These are phyloP conservation scores for Liriodendron chinense DNA, from an alignment of 164 flowering plant species.

Conservation along the genomic window DNA sequence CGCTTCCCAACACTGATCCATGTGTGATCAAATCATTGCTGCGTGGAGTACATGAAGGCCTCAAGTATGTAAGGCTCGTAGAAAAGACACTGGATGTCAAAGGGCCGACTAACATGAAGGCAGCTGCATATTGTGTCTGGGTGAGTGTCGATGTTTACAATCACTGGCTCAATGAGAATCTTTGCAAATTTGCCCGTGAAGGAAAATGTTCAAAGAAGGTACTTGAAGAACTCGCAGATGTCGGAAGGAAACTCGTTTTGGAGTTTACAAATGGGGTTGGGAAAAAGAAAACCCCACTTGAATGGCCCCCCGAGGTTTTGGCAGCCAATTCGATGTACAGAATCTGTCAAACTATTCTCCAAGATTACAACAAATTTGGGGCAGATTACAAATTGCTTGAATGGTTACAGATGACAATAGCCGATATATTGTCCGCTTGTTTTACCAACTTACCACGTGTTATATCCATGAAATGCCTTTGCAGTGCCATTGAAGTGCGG, in stretches of 20 bases:
- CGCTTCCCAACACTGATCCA: slow-evolving; percentile 38
- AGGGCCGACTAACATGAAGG: slow-evolving; percentile 26
- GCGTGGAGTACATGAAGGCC: slow-evolving; percentile 36
- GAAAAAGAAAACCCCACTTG: slow-evolving; percentile 34
- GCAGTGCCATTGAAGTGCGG: slow-evolving; percentile 33
- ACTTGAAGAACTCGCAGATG: slow-evolving; percentile 31
- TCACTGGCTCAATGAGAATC: slow-evolving; percentile 51
- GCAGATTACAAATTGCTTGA: slow-evolving; percentile 26
- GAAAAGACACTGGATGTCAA: slow-evolving; percentile 31
- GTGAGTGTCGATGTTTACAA: slow-evolving; percentile 44
- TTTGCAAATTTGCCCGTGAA: slow-evolving; percentile 30
- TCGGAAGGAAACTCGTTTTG: slow-evolving; percentile 25
- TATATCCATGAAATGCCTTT: slow-evolving; percentile 25
- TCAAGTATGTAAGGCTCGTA: slow-evolving; percentile 31
- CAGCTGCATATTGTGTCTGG: slow-evolving; percentile 54
- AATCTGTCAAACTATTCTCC: slow-evolving; percentile 35
- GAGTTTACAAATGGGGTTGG: slow-evolving; percentile 20
- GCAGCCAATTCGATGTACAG: slow-evolving; percentile 67
- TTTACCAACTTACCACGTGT: slow-evolving; percentile 35
- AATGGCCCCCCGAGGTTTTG: slow-evolving; percentile 27
- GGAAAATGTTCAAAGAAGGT: slow-evolving; percentile 30
- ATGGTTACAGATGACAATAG: slow-evolving; percentile 25
- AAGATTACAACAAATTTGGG: slow-evolving; percentile 7
- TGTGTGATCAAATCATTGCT: slow-evolving; percentile 19
- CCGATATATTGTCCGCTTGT: slow-evolving; percentile 50